Conservation (phyloP, 139 green algal genomes). For the Spirogloea muscicola region DNA sequence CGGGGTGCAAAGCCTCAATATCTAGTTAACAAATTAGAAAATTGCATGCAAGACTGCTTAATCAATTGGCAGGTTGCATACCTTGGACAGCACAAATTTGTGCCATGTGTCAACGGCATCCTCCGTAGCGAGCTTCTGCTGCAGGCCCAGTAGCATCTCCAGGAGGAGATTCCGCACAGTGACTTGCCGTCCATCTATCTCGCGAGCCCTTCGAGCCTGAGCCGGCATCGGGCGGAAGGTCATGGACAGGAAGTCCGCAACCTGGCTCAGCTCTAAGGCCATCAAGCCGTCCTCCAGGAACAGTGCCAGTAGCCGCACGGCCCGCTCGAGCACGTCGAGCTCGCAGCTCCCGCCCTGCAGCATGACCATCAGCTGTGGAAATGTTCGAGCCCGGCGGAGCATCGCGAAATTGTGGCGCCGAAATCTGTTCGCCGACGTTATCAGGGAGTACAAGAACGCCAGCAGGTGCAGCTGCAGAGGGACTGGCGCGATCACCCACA, state of each 20-base stretch:
- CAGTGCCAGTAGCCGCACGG: constrained; percentile 4
- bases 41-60: too few relatives aligned
- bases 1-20: too few relatives aligned
- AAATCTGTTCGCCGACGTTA: constrained; percentile 2
- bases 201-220: too few relatives aligned
- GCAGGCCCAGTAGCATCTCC: constrained; percentile 27
- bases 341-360: constrained; percentile 7
- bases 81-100: background rate
- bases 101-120: constrained; percentile 12
- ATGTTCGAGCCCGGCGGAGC: constrained; percentile 18
- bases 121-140: constrained; percentile 1
- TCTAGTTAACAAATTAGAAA: too few relatives aligned
- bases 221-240: constrained; percentile 16
- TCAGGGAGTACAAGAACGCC: constrained; percentile 6
- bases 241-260: constrained; percentile 38
- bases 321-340: constrained; percentile 5
- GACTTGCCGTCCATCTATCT: background rate
- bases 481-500: constrained; percentile 33
- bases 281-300: constrained; percentile 19
- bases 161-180: constrained; percentile 14
- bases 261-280: constrained; percentile 11
- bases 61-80: too few relatives aligned
- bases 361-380: constrained; percentile 16
- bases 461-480: constrained; percentile 27
- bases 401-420: constrained; percentile 30